Evolutionary conservation across 106 monocot genomes (phyloP), one percentile per base, ranked within the genome.

Genomic region (Dendrobium chrysotoxum): DNA sequence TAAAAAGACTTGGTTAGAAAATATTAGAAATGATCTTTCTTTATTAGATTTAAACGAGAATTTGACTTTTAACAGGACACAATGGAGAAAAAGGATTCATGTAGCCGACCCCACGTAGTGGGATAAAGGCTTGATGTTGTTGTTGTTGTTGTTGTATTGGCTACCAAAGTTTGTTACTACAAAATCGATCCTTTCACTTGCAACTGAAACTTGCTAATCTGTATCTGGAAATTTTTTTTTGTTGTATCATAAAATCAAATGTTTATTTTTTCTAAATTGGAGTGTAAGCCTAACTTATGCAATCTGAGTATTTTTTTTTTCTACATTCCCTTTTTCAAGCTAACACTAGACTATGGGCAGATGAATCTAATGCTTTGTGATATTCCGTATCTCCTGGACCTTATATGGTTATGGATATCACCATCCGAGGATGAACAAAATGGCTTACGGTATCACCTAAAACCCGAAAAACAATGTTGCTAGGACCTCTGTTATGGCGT

Each of bases 381-480:
- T 82, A 88, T 99, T 73, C 84, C 87, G 67, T 77, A 88, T 87
- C 87, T 99, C 16, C 83, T 99, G n/a, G 99, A 95, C 53, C 93
- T 99, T 80, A 66, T 99, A 28, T 99, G 99, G 99, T 91, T 88
- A 67, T 99, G 99, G 99, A 83, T 99, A 70, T 95, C 95, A 53
- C 93, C 91, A 74, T 85, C 88, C 40, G 95, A 93, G 85, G 89
- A 98, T 86, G 85, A 88, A 72, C 88, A 93, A 38, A 85, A 90
- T 85, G 83, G 82, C 67, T 83, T 87, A 80, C 91, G 92, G 98
- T 98, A 85, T 39, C 2, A 7, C 9, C n/a, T 3, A 21, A 76
- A 79, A 21, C 8, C 4, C 54, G 53, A 78, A 75, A 40, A 25
- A 8, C 10, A 3, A 31, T 41, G 12, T 7, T 13, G 25, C 41